A percentile compares a stretch with the other conserved stretches of the same genome.
These are phyloP conservation scores for Clarireedia sp. DNA, from an alignment of 2,329 filamentous ascomycete genomes.

Conservation along the genomic window DNA sequence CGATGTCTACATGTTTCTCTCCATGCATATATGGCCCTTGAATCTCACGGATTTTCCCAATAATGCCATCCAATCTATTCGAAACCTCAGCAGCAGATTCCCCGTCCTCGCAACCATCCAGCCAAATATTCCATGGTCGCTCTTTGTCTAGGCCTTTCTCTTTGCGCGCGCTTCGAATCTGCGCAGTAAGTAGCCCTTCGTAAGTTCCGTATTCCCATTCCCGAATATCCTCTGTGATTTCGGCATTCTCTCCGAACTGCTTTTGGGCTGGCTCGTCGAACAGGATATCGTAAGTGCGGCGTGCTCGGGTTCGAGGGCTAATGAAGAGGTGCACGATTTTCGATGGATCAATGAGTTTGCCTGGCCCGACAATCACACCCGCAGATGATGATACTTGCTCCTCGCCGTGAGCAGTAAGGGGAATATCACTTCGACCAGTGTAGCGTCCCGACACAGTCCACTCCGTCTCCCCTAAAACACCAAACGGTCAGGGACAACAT, in stretches of 20 bases:
- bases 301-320: constrained; percentile 39
- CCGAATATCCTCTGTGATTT: constrained; percentile 36
- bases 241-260: constrained; percentile 21
- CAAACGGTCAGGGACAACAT: constrained; percentile 8
- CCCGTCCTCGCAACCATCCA: constrained; percentile 42
- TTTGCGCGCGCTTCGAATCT: constrained; percentile 35
- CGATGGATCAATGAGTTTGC: constrained; percentile 40
- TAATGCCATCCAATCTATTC: constrained; percentile 40
- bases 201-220: constrained; percentile 46
- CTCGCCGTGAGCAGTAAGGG: constrained; percentile 33
- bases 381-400: constrained; percentile 37
- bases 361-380: constrained; percentile 35
- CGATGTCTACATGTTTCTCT: constrained; percentile 38
- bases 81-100: constrained; percentile 42
- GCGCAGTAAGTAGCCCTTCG: constrained; percentile 37
- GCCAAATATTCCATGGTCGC: constrained; percentile 44
- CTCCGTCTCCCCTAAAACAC: constrained; percentile 36
- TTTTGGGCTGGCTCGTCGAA: constrained; percentile 29
- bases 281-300: constrained; percentile 38
- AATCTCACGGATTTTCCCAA: constrained; percentile 40
- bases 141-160: constrained; percentile 37
- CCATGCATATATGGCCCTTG: constrained; percentile 38
- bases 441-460: constrained; percentile 40
- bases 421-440: constrained; percentile 36
- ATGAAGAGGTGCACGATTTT: constrained; percentile 37